These are phyloP conservation scores for Cinnamomum chago DNA, from an alignment of 164 flowering plant species.

Conservation along the genomic window DNA sequence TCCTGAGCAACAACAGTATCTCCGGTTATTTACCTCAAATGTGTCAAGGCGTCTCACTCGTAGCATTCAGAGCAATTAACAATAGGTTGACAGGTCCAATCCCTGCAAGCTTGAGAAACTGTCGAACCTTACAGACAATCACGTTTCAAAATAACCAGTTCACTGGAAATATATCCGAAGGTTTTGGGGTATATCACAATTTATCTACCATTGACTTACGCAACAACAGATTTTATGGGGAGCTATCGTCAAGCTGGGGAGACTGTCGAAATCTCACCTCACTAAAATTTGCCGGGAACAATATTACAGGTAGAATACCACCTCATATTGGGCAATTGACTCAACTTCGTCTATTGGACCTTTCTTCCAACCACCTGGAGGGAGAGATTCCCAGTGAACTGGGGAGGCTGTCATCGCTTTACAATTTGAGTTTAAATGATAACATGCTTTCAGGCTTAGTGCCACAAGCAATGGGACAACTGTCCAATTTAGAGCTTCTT, in stretches of 20 bases:
- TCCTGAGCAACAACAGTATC: background rate
- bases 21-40: background rate
- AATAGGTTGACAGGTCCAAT: conserved; percentile 1
- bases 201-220: background rate
- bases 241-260: conserved; percentile 6
- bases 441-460: conserved; percentile 2
- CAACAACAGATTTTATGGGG: conserved; percentile 3
- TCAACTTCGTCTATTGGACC: background rate
- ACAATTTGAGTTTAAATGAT: background rate
- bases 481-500: background rate
- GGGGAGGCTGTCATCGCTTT: background rate
- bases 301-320: conserved; percentile 6
- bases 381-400: conserved; percentile 8
- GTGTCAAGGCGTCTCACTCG: background rate
- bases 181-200: background rate
- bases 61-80: background rate
- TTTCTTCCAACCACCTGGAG: background rate
- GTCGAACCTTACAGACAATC: conserved; percentile 16
- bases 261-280: background rate
- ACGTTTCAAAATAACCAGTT: conserved; percentile 14
- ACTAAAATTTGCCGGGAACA: background rate
- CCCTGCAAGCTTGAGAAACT: conserved; percentile 20
- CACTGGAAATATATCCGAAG: conserved; percentile 15
- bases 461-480: conserved; percentile 1
- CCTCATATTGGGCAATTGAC: background rate